Evolutionary conservation across 805 yeast genomes (phyloP).

Genomic region (Kluyveromyces dobzhanskii): DNA sequence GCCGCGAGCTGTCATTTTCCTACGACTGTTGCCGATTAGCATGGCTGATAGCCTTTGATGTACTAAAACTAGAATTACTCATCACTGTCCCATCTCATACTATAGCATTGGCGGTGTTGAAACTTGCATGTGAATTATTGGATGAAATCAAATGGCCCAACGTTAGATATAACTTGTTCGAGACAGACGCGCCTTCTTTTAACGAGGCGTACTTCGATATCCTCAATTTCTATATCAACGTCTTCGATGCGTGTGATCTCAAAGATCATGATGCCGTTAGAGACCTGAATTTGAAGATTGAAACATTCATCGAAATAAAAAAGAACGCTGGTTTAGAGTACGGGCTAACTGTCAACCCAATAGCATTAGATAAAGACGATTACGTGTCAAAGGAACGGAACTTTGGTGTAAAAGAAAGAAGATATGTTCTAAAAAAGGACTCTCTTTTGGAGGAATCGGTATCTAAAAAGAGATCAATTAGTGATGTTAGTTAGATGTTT

Average conservation of each 20-base stretch:
- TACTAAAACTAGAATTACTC: conserved; percentile 58
- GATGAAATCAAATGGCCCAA: conserved; percentile 16
- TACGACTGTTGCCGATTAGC: conserved; percentile 45
- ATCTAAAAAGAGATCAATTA: conserved; percentile 1
- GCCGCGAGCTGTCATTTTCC: conserved; percentile 40
- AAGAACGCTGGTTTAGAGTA: conserved; percentile 35
- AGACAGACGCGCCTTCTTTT: conserved; percentile 28
- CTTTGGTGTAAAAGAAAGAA: conserved; percentile 34
- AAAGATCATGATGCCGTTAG: conserved; percentile 22
- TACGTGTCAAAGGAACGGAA: conserved; percentile 34
- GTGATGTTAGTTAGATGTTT: not conserved
- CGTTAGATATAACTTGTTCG: conserved; percentile 19
- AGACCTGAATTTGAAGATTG: conserved; percentile 27
- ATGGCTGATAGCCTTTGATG: conserved; percentile 74
- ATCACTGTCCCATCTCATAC: conserved; percentile 69
- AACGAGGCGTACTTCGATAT: conserved; percentile 48
- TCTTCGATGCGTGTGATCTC: conserved; percentile 43
- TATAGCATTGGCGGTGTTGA: conserved; percentile 60
- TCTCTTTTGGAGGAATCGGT: not conserved
- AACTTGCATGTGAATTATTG: conserved; percentile 47
- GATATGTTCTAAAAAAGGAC: conserved; percentile 40
- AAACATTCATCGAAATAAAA: conserved; percentile 35
- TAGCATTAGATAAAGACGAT: conserved; percentile 35
- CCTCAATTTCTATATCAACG: conserved; percentile 53
- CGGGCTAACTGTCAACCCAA: conserved; percentile 22